These are phyloP conservation scores for Alternaria hordeiaustralica DNA, from an alignment of 2,329 filamentous ascomycete genomes.

Conservation along the genomic window DNA sequence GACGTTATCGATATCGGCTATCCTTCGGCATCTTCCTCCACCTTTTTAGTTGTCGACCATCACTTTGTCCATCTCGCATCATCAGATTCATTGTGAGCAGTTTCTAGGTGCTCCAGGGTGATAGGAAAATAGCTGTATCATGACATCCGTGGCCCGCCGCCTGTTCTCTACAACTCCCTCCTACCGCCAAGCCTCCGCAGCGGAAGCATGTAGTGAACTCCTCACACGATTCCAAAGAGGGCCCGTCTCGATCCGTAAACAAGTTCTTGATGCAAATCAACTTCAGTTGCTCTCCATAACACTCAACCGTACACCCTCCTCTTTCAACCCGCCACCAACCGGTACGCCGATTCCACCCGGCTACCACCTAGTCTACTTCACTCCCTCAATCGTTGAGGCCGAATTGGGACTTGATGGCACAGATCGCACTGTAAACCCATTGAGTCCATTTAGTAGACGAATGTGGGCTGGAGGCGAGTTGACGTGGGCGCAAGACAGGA, in stretches of 20 bases:
- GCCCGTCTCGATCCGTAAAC: conserved; percentile 38
- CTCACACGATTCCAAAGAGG: conserved; percentile 37
- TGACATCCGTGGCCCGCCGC: conserved; percentile 28
- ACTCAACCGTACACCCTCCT: conserved; percentile 32
- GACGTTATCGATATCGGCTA: conserved; percentile 30
- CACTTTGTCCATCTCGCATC: background rate
- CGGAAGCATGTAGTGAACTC: conserved; percentile 40
- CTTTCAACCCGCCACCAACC: conserved; percentile 22
- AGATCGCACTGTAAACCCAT: conserved; percentile 78
- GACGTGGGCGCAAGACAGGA: conserved; percentile 54
- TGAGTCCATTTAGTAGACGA: conserved; percentile 72
- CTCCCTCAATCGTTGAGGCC: conserved; percentile 69
- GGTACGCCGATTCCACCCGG: conserved; percentile 64
- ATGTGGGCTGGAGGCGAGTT: conserved; percentile 92
- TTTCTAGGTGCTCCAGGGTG: too few species aligned
- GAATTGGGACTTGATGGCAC: conserved; percentile 81
- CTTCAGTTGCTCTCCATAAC: conserved; percentile 40
- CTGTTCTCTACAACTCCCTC: conserved; percentile 26
- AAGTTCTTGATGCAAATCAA: conserved; percentile 44
- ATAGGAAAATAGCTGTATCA: background rate
- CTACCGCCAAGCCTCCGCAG: conserved; percentile 28
- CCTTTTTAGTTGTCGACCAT: background rate
- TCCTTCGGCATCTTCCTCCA: conserved; percentile 5
- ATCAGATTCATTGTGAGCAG: background rate
- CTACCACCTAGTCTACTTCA: conserved; percentile 90